phyloP scores from a whole-genome alignment of 805 yeast species.

The Candida khao-thaluensis region DNA sequence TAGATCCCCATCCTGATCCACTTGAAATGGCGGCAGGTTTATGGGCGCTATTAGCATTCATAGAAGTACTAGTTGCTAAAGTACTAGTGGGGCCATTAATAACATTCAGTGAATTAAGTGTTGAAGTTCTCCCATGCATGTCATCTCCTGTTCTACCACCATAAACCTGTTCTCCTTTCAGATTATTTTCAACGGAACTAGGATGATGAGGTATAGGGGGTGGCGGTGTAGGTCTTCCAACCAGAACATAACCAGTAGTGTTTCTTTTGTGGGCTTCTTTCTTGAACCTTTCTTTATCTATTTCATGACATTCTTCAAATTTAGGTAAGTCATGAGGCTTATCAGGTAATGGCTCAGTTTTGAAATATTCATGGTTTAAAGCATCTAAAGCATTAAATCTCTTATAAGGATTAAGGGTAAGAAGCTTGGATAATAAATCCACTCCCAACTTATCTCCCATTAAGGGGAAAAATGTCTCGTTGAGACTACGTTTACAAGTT shows the following conservation, averaged over 20 bases:
- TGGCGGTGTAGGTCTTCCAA: constrained; percentile 2
- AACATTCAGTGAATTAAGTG: not conserved
- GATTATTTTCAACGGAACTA: not conserved
- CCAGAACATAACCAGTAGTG: not conserved
- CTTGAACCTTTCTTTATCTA: constrained; percentile 65
- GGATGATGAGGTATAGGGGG: not conserved
- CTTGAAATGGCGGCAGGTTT: not conserved
- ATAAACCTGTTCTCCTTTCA: constrained; percentile 1
- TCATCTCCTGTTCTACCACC: not conserved
- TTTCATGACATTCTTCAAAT: constrained; percentile 86
- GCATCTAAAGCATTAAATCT: constrained; percentile 83
- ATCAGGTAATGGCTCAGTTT: constrained; percentile 63
- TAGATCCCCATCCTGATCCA: not conserved
- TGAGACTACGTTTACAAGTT: constrained; percentile 47
- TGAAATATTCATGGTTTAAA: constrained; percentile 66
- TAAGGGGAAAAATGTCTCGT: constrained; percentile 44
- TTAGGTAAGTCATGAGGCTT: constrained; percentile 53
- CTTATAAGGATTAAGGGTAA: constrained; percentile 66
- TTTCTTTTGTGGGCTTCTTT: constrained; percentile 19
- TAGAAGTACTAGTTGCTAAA: not conserved
- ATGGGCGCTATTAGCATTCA: too few relatives aligned
- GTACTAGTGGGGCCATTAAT: not conserved
- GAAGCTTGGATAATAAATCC: constrained; percentile 56
- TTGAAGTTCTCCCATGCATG: not conserved
- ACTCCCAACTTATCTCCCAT: constrained; percentile 50